These are phyloP conservation scores for Teunomyces funiuensis DNA, from an alignment of 805 yeast species.

Conservation along the genomic window DNA sequence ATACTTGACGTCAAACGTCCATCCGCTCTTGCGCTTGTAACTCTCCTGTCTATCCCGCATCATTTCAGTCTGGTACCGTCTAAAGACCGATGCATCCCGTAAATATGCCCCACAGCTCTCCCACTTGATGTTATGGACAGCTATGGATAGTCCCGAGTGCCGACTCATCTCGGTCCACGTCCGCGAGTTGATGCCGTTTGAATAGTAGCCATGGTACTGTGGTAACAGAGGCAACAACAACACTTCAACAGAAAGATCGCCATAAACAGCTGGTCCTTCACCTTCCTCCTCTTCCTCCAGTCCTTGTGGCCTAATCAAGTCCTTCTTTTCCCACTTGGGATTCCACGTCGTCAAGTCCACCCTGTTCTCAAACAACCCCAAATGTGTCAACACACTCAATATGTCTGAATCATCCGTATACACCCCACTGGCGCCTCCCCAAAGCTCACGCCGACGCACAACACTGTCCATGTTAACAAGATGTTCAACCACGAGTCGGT, in stretches of 20 bases:
- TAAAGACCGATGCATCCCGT: conserved; percentile 28
- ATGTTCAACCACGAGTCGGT: conserved; percentile 31
- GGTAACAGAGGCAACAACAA: conserved; percentile 67
- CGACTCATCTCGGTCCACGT: conserved; percentile 53
- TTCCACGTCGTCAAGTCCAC: conserved; percentile 35
- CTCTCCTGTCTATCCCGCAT: conserved; percentile 11
- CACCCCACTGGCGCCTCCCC: conserved; percentile 82
- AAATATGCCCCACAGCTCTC: conserved; percentile 28
- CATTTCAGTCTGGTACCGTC: conserved; percentile 27
- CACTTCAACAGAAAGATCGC: conserved; percentile 58
- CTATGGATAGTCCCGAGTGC: conserved; percentile 81
- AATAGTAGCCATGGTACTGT: conserved; percentile 62
- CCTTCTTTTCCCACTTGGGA: conserved; percentile 24
- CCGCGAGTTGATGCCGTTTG: conserved; percentile 73
- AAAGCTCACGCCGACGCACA: conserved; percentile 46
- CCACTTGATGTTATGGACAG: conserved; percentile 58
- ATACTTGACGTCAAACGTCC: conserved; percentile 32
- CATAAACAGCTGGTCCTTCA: no score
- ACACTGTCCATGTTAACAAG: conserved; percentile 28
- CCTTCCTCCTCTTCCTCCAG: conserved; percentile 22
- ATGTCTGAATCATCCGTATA: conserved; percentile 94
- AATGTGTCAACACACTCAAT: conserved; percentile 69
- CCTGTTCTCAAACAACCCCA: conserved; percentile 56
- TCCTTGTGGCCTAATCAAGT: conserved; percentile 19
- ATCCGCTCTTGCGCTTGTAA: conserved; percentile 22